A percentile compares a stretch with the other conserved stretches of the same genome.
phyloP scores from a whole-genome alignment of 1,139 yeast genomes.

The Blastobotrys raffinosifermentans region DNA sequence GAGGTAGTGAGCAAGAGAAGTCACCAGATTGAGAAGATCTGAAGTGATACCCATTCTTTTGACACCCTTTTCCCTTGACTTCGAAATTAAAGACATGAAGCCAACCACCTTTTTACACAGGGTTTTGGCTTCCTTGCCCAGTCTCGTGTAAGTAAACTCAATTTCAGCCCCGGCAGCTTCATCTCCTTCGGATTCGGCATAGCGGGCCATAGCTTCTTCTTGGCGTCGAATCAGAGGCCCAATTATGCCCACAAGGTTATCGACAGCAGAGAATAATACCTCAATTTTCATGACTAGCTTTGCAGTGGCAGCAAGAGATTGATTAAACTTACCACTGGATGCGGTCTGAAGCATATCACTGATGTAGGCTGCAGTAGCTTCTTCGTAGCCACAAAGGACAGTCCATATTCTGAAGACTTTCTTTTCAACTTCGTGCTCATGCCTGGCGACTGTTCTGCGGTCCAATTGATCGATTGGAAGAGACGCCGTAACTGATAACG shows the following conservation, averaged over 20 bases:
- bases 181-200: conserved; percentile 1
- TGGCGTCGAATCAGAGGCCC: conserved; percentile 21
- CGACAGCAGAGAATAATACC: conserved; percentile 71
- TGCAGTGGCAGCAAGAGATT: conserved; percentile 71
- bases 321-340: conserved; percentile 64
- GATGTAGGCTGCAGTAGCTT: conserved; percentile 84
- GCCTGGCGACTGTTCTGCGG: conserved; percentile 46
- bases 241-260: conserved; percentile 34
- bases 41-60: conserved; percentile 38
- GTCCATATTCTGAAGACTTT: conserved; percentile 82
- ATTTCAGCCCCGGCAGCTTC: conserved; percentile 11
- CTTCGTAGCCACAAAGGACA: conserved; percentile 82
- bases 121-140: conserved; percentile 80
- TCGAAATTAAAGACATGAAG: conserved; percentile 39
- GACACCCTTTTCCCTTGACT: conserved; percentile 27
- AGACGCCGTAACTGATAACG: conserved; percentile 17
- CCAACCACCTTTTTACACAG: conserved; percentile 47
- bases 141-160: conserved; percentile 23
- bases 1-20: conserved; percentile 89
- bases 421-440: conserved; percentile 59
- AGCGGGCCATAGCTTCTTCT: conserved; percentile 8
- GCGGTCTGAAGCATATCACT: conserved; percentile 89
- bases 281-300: conserved; percentile 68
- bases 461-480: conserved; percentile 34
- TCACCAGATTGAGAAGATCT: conserved; percentile 72